Conservation (phyloP, 75 land plant genomes). For the Picea sitchensis region DNA sequence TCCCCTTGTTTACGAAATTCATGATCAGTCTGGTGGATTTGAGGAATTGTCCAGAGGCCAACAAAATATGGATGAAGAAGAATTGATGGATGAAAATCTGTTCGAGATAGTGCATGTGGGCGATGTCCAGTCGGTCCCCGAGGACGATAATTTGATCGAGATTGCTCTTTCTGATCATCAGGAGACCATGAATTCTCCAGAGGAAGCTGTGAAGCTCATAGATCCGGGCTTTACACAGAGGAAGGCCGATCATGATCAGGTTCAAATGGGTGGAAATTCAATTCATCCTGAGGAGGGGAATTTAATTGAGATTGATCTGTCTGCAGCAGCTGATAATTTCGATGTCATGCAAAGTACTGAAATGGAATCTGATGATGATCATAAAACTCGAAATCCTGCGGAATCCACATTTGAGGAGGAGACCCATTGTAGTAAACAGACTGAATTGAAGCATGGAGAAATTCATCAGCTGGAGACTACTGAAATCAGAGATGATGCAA, state of each 20-base stretch:
- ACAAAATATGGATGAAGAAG: neutral
- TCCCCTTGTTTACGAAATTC: neutral
- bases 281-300: neutral
- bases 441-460: constrained; percentile 1
- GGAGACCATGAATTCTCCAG: neutral
- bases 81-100: neutral
- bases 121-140: neutral
- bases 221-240: no score
- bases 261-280: neutral
- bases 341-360: neutral
- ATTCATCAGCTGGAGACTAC: neutral
- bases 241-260: no score
- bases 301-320: constrained; percentile 4
- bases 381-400: neutral
- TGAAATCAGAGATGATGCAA: neutral
- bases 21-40: neutral
- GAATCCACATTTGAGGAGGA: neutral
- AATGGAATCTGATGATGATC: neutral
- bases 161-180: constrained; percentile 7
- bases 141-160: constrained; percentile 7
- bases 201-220: no score
- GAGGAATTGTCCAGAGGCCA: neutral
- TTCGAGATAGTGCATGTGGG: constrained; percentile 7
- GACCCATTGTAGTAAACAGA: neutral
- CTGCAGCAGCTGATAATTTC: neutral